Conservation (phyloP, 139 green algal species). For the Yamagishiella unicocca region DNA sequence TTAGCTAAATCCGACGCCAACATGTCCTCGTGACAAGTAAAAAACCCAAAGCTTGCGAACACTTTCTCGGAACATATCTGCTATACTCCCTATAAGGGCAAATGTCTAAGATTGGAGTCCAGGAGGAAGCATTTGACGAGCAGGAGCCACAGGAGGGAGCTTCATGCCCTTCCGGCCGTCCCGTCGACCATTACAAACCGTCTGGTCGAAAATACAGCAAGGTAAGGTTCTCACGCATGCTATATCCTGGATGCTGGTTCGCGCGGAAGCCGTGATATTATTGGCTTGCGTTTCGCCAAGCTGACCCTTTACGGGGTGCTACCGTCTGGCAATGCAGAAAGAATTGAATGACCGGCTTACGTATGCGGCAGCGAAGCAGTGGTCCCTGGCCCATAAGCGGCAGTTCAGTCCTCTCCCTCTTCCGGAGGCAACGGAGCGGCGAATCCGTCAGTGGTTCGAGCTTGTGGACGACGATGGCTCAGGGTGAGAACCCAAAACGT, state of each 20-base stretch:
- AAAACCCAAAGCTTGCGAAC: not conserved
- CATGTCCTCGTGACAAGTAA: not conserved
- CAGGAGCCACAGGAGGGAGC: not conserved
- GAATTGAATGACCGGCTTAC: not conserved
- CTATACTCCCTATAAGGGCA: not conserved
- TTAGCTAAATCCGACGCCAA: not conserved
- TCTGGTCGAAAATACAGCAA: not conserved
- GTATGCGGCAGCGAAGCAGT: conserved; percentile 11
- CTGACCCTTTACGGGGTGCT: not conserved
- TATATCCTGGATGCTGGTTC: not conserved
- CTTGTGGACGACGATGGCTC: conserved; percentile 30
- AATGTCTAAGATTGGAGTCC: not conserved
- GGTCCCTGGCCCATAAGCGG: conserved; percentile 4
- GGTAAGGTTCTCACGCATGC: not conserved
- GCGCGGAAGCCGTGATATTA: not conserved
- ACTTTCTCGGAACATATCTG: not conserved
- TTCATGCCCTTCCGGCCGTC: not conserved
- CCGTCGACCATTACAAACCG: not conserved
- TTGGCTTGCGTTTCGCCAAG: not conserved
- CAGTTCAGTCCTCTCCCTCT: conserved; percentile 1
- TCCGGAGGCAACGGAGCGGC: not conserved
- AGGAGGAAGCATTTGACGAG: not conserved
- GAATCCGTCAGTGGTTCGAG: conserved; percentile 35
- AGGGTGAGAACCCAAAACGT: conserved; percentile 15
- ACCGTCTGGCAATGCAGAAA: not conserved